phyloP scores from a whole-genome alignment of 495 filamentous ascomycete genomes.

The Aspergillus sclerotioniger region DNA sequence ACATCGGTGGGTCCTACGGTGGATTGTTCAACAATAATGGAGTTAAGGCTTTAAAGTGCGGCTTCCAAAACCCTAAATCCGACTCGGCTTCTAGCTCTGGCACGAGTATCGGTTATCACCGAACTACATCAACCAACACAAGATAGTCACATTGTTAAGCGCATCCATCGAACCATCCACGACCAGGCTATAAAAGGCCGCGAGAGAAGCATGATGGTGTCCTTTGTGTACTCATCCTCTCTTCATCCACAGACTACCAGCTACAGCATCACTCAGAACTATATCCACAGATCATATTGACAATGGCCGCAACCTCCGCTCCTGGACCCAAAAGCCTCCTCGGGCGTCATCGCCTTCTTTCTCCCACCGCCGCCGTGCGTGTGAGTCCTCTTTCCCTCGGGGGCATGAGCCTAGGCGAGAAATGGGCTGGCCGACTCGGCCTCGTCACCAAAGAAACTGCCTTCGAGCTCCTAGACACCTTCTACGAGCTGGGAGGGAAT shows the following conservation, averaged over 20 bases:
- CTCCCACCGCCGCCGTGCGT: conserved; percentile 10
- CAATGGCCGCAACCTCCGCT: conserved; percentile 3
- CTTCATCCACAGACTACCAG: not conserved
- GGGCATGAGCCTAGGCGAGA: conserved; percentile 10
- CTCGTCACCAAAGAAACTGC: conserved; percentile 6
- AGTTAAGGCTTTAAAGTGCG: not conserved
- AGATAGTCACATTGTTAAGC: too few species aligned
- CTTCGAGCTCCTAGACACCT: conserved; percentile 13
- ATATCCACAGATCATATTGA: not conserved
- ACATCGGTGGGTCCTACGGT: not conserved
- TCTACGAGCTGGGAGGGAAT: conserved; percentile 10
- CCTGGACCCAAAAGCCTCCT: not conserved
- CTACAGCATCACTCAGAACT: not conserved
- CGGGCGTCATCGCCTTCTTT: conserved; percentile 6
- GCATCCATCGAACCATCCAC: too few species aligned
- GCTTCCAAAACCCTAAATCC: not conserved
- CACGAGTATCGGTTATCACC: too few species aligned
- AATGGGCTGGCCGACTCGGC: conserved; percentile 8
- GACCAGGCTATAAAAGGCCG: too few species aligned
- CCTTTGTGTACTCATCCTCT: too few species aligned
- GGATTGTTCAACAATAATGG: not conserved
- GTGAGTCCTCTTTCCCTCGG: conserved; percentile 11
- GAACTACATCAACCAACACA: too few species aligned
- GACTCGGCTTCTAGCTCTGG: not conserved
- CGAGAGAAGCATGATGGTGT: too few species aligned